A percentile compares a stretch with the other conserved stretches of the same genome.
Conservation (phyloP, 345 rosid species). For the Populus ilicifolia region DNA sequence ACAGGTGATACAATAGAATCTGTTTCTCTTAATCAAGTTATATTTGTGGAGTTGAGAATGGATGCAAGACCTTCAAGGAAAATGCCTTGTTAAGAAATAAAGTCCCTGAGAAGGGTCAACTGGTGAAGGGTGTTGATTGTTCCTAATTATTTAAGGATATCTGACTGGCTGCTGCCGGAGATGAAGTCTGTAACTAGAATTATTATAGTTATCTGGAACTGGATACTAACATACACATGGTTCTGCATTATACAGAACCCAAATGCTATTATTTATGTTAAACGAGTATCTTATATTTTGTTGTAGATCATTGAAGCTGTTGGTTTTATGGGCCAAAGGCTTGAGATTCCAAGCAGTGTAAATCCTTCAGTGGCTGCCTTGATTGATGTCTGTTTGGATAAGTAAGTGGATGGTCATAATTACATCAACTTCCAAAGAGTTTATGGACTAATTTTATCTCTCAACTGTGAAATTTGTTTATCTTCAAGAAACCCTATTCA, state of each 20-base stretch:
- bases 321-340: conserved; percentile 19
- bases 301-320: conserved; percentile 22
- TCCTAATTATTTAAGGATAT: neutral
- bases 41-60: neutral
- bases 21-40: neutral
- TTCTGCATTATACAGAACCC: neutral
- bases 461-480: neutral
- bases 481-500: neutral
- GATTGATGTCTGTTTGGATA: conserved; percentile 16
- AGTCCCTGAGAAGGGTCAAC: neutral
- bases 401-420: conserved; percentile 10
- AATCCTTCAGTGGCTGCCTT: conserved; percentile 26
- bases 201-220: neutral
- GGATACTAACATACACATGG: neutral
- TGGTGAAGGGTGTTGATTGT: neutral
- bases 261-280: neutral
- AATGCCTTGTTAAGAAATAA: neutral
- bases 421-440: neutral
- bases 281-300: neutral
- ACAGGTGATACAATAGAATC: neutral
- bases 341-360: conserved; percentile 19
- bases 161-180: neutral
- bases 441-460: neutral
- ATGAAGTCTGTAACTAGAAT: neutral
- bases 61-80: neutral